Base-by-base conservation (phyloP, 768 basidiomycete species). In the Amanita exitialis region DNA sequence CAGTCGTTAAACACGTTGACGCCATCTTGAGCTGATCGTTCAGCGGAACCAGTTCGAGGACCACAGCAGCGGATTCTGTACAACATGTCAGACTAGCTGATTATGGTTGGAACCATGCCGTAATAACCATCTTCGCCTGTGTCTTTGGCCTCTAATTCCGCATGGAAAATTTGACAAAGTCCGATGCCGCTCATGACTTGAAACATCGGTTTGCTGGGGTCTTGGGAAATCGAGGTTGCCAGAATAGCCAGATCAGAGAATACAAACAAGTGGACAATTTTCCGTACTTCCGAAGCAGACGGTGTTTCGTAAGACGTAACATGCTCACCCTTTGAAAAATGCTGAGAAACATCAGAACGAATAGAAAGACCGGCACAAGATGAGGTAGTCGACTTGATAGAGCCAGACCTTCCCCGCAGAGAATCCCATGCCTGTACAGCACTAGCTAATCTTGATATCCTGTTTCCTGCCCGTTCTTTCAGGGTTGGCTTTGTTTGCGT, bases 221-320 rank as follows among this genome's bases (percentile, higher is more conserved):
- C 47, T 35, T 62, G 52, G 15, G 51, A 54, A 1, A 53, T 54
- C n/a, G 69, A 66, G 20, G 66, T 66, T 15, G 79, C 75, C 25
- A 90, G 61, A n/a, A 90, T 57, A 44, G 87, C 61, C 28, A 90
- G 51, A 62, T 92, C 88, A 15, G 78, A 78, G 64, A 90, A 88
- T 12, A 86, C 74, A 50, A 73, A 70, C 35, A 61, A 54, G 51
- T 52, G 54, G 58, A 25, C 16, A n/a, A 27, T 8, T 27, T 25
- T 46, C 13, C 38, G 35, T 6, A 4, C 16, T 18, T 28, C 30
- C 15, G n/a, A 28, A 35, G 36, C 16, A 6, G 1, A n/a, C 12
- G 21, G 13, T 0, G 44, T n/a, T 44, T 52, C 36, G 16, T 13
- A 44, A 23, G 49, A 44, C 9, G 12, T 15, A n/a, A 28, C 13